phyloP scores from a whole-genome alignment of 2,329 filamentous ascomycete genomes.

The Rhinocladiella similis region DNA sequence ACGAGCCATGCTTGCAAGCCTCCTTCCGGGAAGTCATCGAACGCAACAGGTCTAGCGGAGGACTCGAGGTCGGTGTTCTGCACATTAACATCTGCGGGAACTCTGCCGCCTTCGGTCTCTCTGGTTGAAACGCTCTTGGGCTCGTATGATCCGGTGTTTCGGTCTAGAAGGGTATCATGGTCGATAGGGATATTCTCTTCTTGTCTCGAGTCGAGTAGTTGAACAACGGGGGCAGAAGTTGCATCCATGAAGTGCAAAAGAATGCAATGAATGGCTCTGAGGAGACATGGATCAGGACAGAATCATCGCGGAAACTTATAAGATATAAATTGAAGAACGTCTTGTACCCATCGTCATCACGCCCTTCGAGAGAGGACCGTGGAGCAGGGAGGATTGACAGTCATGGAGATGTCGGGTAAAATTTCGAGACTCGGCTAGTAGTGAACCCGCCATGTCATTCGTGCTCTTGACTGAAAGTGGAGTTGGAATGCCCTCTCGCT shows the following conservation, averaged over 20 bases:
- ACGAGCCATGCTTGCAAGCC: conserved; percentile 38
- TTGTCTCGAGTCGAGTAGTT: conserved; percentile 3
- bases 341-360: conserved; percentile 7
- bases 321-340: not conserved
- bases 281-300: not conserved
- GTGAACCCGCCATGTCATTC: not conserved
- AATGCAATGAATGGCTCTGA: not conserved
- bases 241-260: conserved; percentile 11
- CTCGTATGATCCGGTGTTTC: too few species aligned
- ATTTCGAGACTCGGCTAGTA: not conserved
- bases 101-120: not conserved
- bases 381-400: not conserved
- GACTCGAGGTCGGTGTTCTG: conserved; percentile 14
- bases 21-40: conserved; percentile 34
- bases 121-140: not conserved
- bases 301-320: not conserved
- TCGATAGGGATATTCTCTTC: not conserved
- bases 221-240: conserved; percentile 5
- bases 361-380: conserved; percentile 5
- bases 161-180: too few species aligned
- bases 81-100: not conserved
- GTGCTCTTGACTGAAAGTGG: not conserved
- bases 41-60: not conserved
- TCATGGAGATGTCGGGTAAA: not conserved
- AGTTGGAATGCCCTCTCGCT: not conserved